These are phyloP conservation scores for Xerocomellus chrysenteron DNA, from an alignment of 768 basidiomycete genomes.

Conservation along the genomic window DNA sequence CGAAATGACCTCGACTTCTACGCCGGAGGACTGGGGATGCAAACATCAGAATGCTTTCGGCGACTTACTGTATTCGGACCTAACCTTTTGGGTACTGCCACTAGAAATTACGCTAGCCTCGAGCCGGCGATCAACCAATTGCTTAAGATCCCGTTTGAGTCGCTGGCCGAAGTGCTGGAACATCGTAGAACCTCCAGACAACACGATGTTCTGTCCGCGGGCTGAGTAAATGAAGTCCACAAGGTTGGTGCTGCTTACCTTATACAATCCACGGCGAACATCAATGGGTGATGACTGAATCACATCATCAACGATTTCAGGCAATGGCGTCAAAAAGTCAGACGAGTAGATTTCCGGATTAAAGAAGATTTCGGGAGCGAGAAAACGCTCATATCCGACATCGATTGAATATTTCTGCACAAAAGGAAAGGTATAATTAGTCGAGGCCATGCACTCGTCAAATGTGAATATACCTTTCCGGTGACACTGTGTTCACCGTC, in stretches of 20 bases:
- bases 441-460: not conserved
- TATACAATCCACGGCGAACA: constrained; percentile 94
- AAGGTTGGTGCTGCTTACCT: constrained; percentile 45
- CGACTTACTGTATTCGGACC: constrained; percentile 14
- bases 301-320: constrained; percentile 93
- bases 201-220: constrained; percentile 81
- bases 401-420: constrained; percentile 88
- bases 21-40: constrained; percentile 76
- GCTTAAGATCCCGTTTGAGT: constrained; percentile 92
- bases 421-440: constrained; percentile 3
- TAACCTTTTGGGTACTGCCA: constrained; percentile 73
- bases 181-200: constrained; percentile 98
- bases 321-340: constrained; percentile 95
- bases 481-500: constrained; percentile 94
- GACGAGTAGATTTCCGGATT: constrained; percentile 98
- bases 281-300: constrained; percentile 97
- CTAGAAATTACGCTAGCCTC: constrained; percentile 72
- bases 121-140: constrained; percentile 87
- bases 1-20: constrained; percentile 97
- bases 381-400: constrained; percentile 97
- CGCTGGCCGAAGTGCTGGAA: constrained; percentile 98
- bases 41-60: constrained; percentile 1
- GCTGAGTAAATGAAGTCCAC: not conserved
- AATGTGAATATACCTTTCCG: constrained; percentile 60
- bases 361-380: constrained; percentile 99